Evolutionary conservation across 176 grass and related monocot genomes (phyloP).

Genomic region (Musa schizocarpa): DNA sequence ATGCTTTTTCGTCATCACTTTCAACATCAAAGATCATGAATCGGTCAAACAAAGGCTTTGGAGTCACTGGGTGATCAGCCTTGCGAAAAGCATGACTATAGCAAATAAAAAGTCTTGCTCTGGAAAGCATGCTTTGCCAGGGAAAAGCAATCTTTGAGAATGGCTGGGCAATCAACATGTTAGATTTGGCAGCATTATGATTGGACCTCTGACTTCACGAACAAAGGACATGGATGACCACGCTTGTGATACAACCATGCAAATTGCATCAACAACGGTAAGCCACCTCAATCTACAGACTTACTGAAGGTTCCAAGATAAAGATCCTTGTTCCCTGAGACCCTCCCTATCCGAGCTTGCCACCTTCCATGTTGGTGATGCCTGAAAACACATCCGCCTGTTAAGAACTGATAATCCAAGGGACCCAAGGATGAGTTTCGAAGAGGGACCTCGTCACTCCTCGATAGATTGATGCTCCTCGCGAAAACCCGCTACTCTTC

Average conservation of each 20-base stretch:
- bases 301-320: conserved; percentile 71
- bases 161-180: conserved; percentile 22
- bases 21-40: conserved; percentile 20
- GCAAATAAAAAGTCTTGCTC: conserved; percentile 25
- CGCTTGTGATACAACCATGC: conserved; percentile 28
- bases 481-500: conserved; percentile 71
- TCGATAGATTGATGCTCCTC: conserved; percentile 64
- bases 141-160: conserved; percentile 52
- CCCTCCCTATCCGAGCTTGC: conserved; percentile 77
- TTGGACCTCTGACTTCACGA: conserved; percentile 35
- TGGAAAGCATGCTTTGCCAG: conserved; percentile 46
- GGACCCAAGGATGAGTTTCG: no score
- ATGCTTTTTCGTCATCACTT: conserved; percentile 9
- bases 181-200: conserved; percentile 64
- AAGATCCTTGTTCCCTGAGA: conserved; percentile 82
- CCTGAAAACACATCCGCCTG: conserved; percentile 13
- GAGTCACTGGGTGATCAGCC: conserved; percentile 53
- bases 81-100: conserved; percentile 40
- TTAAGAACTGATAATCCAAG: not conserved
- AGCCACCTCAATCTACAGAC: not conserved
- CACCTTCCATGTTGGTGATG: conserved; percentile 76
- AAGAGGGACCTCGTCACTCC: conserved; percentile 52
- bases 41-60: conserved; percentile 37
- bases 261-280: conserved; percentile 14
- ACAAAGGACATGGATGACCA: conserved; percentile 12